Base-by-base conservation (phyloP, 1,284 basidiomycete genomes). In the Flammula alnicola region DNA sequence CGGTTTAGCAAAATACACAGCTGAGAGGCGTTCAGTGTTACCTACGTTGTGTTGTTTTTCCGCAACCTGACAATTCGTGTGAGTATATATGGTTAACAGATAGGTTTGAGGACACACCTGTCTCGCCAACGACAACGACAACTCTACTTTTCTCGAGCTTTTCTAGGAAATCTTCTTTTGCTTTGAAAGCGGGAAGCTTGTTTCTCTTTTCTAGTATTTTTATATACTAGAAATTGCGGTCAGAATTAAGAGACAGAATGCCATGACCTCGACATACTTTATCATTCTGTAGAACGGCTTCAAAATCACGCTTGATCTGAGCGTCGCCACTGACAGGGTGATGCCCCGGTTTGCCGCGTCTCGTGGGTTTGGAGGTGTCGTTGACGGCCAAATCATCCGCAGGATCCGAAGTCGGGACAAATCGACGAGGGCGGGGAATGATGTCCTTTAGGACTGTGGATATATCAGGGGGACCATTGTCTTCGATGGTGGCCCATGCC, bases 41-140 rank as follows among this genome's bases (percentile, higher is more conserved):
- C 74, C 42, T 60, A 91, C 90, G 68, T 67, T 91, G 89, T 0
- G 89, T 92, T 2, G 91, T 94, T 68, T 98, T 98, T 26, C 95
- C 95, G 54, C 89, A 93, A 47, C 95, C 92, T 82, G 48, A 10
- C 36, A 5, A 26, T 8, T 12, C n/a, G 1, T 9, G 5, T 22
- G 17, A 51, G 35, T 39, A 22, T 14, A 33, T 16, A n/a, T 22
- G 8, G 17, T 29, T 29, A 20, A 52, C 23, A 19, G 49, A 27
- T 41, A 32, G 5, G 19, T 11, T 14, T 14, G 11, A 51, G 46
- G 19, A 38, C 40, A 29, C 23, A 82, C 86, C 86, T 54, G 91
- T 93, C 70, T 95, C 90, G 46, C 92, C 91, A 1, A 93, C 87
- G 0, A 96, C 88, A 0, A 95, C 81, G 1, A 93, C 78, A 3